These are phyloP conservation scores for Skeletonema tropicum DNA, from an alignment of 108 stramenopile genomes.

Conservation along the genomic window DNA sequence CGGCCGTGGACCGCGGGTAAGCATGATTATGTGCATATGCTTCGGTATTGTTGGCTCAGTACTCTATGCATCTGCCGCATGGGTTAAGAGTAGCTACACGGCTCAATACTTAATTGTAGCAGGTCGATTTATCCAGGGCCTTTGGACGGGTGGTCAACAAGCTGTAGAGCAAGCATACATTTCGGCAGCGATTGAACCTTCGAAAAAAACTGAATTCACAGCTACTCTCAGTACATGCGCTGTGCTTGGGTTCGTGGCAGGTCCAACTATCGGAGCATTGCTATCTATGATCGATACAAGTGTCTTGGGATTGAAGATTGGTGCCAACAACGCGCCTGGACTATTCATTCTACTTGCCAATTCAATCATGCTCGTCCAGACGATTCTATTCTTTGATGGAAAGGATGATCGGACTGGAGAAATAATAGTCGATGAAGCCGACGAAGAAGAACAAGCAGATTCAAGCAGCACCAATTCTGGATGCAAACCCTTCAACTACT, in stretches of 20 bases:
- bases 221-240: slow-evolving; percentile 40
- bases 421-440: neutral
- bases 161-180: slow-evolving; percentile 51
- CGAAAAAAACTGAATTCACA: slow-evolving; percentile 36
- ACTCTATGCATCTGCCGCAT: slow-evolving; percentile 32
- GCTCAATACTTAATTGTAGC: slow-evolving; percentile 28
- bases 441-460: neutral
- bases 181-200: slow-evolving; percentile 33
- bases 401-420: slow-evolving; percentile 32
- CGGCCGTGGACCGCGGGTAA: slow-evolving; percentile 32
- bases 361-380: slow-evolving; percentile 37
- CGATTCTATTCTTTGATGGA: slow-evolving; percentile 29
- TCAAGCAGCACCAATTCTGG: neutral
- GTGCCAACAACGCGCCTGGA: slow-evolving; percentile 48
- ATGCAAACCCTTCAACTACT: slow-evolving; percentile 27
- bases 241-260: slow-evolving; percentile 48
- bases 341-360: slow-evolving; percentile 34
- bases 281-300: slow-evolving; percentile 41
- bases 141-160: slow-evolving; percentile 56
- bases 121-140: slow-evolving; percentile 31
- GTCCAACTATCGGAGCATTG: slow-evolving; percentile 46
- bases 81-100: slow-evolving; percentile 11
- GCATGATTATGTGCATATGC: slow-evolving; percentile 19
- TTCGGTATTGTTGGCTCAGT: slow-evolving; percentile 36
- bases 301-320: slow-evolving; percentile 18